Conservation (phyloP, 352 stramenopile genomes). For the Ophiocytium majus region DNA sequence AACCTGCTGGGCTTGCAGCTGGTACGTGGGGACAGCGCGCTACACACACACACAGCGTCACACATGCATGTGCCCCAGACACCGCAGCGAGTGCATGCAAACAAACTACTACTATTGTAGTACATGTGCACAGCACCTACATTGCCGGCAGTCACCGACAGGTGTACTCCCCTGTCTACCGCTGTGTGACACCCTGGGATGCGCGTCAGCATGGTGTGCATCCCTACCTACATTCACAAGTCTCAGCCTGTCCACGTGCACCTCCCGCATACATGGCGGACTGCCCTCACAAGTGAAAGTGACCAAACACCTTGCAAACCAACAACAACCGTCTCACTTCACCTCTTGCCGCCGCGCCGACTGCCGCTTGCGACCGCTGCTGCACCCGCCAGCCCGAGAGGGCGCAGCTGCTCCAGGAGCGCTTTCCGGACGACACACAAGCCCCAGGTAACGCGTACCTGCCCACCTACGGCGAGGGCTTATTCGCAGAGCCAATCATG, state of each 20-base stretch:
- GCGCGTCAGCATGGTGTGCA: too few species aligned
- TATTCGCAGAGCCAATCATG: not conserved
- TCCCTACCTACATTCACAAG: too few species aligned
- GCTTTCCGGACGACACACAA: too few species aligned
- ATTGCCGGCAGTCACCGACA: not conserved
- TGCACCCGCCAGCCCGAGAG: not conserved
- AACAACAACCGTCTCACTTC: not conserved
- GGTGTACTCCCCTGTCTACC: not conserved
- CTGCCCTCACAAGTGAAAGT: too few species aligned
- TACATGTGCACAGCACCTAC: not conserved
- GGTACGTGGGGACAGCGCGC: not conserved
- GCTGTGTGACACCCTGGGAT: not conserved
- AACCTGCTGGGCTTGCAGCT: not conserved
- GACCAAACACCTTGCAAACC: not conserved
- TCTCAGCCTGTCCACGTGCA: too few species aligned
- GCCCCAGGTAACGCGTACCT: not conserved
- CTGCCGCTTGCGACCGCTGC: not conserved
- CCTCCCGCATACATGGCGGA: too few species aligned
- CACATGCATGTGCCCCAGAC: not conserved
- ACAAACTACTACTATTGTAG: not conserved
- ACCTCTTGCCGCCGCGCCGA: not conserved
- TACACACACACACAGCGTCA: not conserved
- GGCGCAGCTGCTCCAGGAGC: too few species aligned
- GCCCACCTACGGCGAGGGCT: not conserved
- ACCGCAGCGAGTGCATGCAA: not conserved